A percentile compares a stretch with the other conserved stretches of the same genome.
Conservation (phyloP, 1,284 basidiomycete genomes). For the Phaffia rhodozyma region DNA sequence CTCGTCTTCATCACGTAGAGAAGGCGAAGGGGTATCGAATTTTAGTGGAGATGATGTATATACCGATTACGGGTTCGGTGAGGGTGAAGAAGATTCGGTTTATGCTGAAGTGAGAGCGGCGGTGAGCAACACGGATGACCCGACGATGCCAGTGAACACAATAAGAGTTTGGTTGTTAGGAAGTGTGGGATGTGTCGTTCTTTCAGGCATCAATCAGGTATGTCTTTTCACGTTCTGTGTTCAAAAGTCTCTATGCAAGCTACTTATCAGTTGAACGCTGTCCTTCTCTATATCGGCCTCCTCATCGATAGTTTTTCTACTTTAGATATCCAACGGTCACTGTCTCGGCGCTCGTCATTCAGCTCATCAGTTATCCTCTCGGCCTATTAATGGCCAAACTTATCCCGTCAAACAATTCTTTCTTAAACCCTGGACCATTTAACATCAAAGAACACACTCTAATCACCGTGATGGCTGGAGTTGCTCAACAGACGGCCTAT, state of each 20-base stretch:
- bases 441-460: conserved; percentile 18
- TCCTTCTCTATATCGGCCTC: conserved; percentile 6
- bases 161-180: conserved; percentile 16
- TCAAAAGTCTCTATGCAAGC: background rate
- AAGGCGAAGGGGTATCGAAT: background rate
- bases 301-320: background rate
- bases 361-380: conserved; percentile 13
- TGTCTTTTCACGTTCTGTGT: background rate
- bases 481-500: conserved; percentile 6
- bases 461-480: conserved; percentile 12
- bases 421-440: conserved; percentile 17
- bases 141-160: conserved; percentile 15
- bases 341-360: conserved; percentile 9
- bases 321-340: conserved; percentile 8
- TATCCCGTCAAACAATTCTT: conserved; percentile 3
- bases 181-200: background rate
- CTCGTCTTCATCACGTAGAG: background rate
- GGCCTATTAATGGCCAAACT: conserved; percentile 5
- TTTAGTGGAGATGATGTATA: conserved; percentile 6
- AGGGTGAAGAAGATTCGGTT: conserved; percentile 16
- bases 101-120: conserved; percentile 18
- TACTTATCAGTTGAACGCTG: background rate
- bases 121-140: conserved; percentile 17
- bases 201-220: conserved; percentile 16
- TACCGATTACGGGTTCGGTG: conserved; percentile 15